Evolutionary conservation across 2,329 filamentous ascomycete genomes (phyloP).

Genomic region (Aplosporella prunicola): DNA sequence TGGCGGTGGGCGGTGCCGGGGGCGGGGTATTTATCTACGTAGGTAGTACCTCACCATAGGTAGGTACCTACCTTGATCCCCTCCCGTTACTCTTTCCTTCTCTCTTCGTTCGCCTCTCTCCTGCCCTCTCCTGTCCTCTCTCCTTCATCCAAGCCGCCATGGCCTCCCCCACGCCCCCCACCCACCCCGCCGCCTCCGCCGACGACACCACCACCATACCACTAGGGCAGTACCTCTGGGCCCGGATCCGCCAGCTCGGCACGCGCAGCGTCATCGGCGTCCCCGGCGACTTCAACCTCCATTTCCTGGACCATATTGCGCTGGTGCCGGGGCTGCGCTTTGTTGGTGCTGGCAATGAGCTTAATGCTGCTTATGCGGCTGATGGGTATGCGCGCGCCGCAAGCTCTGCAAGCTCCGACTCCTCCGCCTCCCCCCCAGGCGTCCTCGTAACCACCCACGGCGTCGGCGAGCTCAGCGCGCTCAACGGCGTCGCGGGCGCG

Average conservation of each 20-base stretch:
- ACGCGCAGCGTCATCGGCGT: no score
- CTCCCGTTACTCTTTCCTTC: no score
- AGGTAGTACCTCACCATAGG: no score
- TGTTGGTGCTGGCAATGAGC: slow-evolving; percentile 49
- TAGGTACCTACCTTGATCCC: no score
- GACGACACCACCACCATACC: slow-evolving; percentile 26
- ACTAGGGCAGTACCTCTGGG: slow-evolving; percentile 35
- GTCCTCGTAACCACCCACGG: slow-evolving; percentile 51
- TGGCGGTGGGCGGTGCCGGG: no score
- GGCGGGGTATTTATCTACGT: no score
- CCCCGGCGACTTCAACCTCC: slow-evolving; percentile 39
- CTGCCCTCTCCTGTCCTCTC: not conserved
- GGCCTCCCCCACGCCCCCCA: no score
- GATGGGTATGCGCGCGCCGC: slow-evolving; percentile 46
- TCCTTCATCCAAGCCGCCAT: not conserved
- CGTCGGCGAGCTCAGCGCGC: slow-evolving; percentile 38
- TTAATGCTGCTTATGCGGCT: slow-evolving; percentile 49
- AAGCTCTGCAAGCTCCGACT: no score
- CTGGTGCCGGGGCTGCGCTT: slow-evolving; percentile 31
- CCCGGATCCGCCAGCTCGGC: no score
- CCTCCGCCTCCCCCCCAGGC: slow-evolving; percentile 16
- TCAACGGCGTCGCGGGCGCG: slow-evolving; percentile 37
- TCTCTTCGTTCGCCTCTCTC: not conserved
- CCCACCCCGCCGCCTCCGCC: no score
- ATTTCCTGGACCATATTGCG: slow-evolving; percentile 36